Percentiles rank a stretch among this genome's conserved stretches.
phyloP scores from a whole-genome alignment of 202 grass and related monocot species.

The Saccharum hybrid region DNA sequence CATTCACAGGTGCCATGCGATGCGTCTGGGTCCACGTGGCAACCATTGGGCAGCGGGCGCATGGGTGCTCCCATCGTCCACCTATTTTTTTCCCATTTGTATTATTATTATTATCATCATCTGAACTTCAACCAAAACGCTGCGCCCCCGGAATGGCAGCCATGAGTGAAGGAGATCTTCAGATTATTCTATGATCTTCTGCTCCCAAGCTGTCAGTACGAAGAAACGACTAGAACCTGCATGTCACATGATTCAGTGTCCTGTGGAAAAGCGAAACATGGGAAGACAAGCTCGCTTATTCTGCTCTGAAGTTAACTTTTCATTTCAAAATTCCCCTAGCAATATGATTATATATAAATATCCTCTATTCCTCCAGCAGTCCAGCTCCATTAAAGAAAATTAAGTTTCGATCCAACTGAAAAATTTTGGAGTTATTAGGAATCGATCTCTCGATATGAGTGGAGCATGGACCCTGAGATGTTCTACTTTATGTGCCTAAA shows the following conservation, averaged over 20 bases:
- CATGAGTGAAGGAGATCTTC: background rate
- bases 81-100: no score
- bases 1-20: no score
- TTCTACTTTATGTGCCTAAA: background rate
- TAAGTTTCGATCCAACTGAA: background rate
- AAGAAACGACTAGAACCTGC: constrained; percentile 16
- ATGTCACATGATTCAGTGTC: constrained; percentile 31
- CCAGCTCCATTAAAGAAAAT: background rate
- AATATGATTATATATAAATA: background rate
- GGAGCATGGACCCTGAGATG: background rate
- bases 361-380: background rate
- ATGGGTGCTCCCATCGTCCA: no score
- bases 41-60: no score
- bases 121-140: background rate
- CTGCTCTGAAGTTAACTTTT: background rate
- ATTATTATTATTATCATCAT: background rate
- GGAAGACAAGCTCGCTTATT: background rate
- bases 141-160: background rate
- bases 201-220: background rate
- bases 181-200: background rate
- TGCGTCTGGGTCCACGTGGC: no score
- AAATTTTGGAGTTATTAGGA: background rate
- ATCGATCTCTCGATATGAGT: background rate
- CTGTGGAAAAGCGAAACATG: constrained; percentile 24
- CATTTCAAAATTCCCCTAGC: background rate